Base-by-base conservation (phyloP, 2,329 filamentous ascomycete genomes). In the Diaporthe citriasiana region DNA sequence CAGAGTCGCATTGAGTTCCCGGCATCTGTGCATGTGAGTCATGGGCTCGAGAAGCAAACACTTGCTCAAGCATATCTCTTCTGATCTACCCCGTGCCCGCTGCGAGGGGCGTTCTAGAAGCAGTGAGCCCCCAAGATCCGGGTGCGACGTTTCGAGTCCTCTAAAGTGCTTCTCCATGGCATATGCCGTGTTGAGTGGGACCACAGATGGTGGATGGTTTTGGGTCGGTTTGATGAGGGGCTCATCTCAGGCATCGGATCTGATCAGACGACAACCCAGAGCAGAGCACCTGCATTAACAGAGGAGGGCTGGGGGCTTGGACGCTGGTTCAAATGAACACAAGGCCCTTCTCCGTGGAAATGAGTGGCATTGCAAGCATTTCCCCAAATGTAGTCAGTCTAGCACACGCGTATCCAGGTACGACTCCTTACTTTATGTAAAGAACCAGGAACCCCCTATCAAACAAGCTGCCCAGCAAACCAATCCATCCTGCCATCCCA, bases 161-260 rank as follows among this genome's bases (percentile, higher is more conserved):
- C n/a, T n/a, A n/a, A n/a, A n/a, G n/a, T n/a, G n/a, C n/a, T 17
- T 13, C 40, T 17, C 40, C 38, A 27, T 45, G 57, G 35, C 13
- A 9, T 35, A 25, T 42, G 57, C 38, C 38, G n/a, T n/a, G n/a
- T 19, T n/a, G n/a, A n/a, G 38, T 60, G 35, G 57, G 38, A 8
- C 19, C 25, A 27, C 17, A 25, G 33, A 42, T 45, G 7, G 35
- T 4, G n/a, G 57, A 45, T 63, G 17, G 30, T 3, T 47, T 25
- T 60, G 25, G 59, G 59, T 25, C 25, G 22, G 40, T 63, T 47
- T 42, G 40, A 63, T 63, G 57, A 63, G 35, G 59, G 40, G 33
- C 17, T 50, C 45, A 63, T 22, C 40, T 19, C n/a, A 25, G 59
- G 22, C 25, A 63, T 30, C 59, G 17, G 25, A 38, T 59, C 56